Percentiles rank a stretch among this genome's conserved stretches.
Conservation (phyloP, 257 asterid species). For the Lycium ferocissimum region DNA sequence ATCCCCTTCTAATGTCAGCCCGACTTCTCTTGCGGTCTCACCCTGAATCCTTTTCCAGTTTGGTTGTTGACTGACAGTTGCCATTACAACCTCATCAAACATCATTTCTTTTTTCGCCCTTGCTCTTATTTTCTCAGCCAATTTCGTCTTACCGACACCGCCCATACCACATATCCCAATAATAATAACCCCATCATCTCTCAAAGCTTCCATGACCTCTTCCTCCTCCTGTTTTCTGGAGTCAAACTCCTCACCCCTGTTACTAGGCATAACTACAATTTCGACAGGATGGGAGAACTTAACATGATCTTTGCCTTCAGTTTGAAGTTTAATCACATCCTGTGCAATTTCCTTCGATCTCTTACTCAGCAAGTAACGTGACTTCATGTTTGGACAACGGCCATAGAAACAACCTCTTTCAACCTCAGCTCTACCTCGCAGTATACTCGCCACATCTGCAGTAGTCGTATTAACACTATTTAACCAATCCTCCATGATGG, state of each 20-base stretch:
- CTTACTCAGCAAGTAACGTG: constrained; percentile 26
- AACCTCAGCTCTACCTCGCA: not conserved
- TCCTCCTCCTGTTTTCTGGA: constrained; percentile 21
- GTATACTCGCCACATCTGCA: not conserved
- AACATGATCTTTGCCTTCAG: constrained; percentile 13
- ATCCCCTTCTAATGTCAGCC: constrained; percentile 13
- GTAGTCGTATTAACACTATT: not conserved
- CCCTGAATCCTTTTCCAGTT: not conserved
- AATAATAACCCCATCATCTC: not conserved
- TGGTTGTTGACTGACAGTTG: not conserved
- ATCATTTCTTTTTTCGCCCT: not conserved
- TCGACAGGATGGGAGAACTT: constrained; percentile 18
- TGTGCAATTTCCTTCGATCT: constrained; percentile 24
- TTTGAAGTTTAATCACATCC: constrained; percentile 7
- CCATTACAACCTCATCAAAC: not conserved
- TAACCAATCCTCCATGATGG: constrained; percentile 26
- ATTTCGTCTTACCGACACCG: constrained; percentile 36
- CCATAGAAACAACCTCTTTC: constrained; percentile 28
- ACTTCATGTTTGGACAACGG: constrained; percentile 26
- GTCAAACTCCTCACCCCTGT: not conserved
- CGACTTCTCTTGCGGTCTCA: constrained; percentile 14
- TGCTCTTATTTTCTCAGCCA: constrained; percentile 23
- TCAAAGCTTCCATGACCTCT: constrained; percentile 24
- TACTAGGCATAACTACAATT: not conserved
- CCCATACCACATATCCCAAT: constrained; percentile 41